phyloP scores from a whole-genome alignment of 1,139 yeast genomes.

The Geotrichum europaeum region DNA sequence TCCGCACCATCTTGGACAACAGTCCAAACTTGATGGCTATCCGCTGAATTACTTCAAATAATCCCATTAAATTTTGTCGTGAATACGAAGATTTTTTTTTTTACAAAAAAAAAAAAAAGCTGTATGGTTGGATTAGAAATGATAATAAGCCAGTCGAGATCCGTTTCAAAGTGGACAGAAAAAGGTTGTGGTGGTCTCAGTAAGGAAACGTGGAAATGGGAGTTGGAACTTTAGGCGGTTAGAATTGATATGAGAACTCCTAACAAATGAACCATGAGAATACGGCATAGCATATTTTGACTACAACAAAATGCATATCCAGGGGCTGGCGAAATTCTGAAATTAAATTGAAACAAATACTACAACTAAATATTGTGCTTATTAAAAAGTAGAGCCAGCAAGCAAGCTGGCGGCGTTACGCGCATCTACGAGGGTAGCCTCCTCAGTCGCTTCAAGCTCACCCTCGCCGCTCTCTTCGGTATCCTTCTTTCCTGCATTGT shows the following conservation, averaged over 20 bases:
- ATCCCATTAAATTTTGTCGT: slow-evolving; percentile 31
- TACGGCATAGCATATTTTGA: neutral
- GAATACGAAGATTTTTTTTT: neutral
- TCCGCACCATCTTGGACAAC: slow-evolving; percentile 24
- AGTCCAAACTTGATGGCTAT: slow-evolving; percentile 31
- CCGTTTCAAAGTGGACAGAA: neutral
- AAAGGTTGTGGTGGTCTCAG: neutral
- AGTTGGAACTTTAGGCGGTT: neutral
- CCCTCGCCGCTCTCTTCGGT: slow-evolving; percentile 19
- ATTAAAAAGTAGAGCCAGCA: slow-evolving; percentile 66
- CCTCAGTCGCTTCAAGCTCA: slow-evolving; percentile 28
- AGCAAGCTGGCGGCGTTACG: slow-evolving; percentile 73
- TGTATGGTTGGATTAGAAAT: neutral
- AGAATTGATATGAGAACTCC: neutral
- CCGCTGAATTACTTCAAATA: slow-evolving; percentile 34
- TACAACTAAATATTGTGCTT: neutral
- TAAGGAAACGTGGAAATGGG: neutral
- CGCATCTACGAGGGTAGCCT: slow-evolving; percentile 54
- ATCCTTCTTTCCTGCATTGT: slow-evolving; percentile 13
- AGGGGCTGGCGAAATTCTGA: neutral
- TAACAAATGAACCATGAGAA: neutral
- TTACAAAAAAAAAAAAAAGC: neutral
- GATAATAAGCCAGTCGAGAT: neutral
- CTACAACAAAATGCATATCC: neutral
- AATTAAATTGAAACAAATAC: neutral